phyloP scores from a whole-genome alignment of 2,329 filamentous ascomycete species.

The Diaporthe velutina region DNA sequence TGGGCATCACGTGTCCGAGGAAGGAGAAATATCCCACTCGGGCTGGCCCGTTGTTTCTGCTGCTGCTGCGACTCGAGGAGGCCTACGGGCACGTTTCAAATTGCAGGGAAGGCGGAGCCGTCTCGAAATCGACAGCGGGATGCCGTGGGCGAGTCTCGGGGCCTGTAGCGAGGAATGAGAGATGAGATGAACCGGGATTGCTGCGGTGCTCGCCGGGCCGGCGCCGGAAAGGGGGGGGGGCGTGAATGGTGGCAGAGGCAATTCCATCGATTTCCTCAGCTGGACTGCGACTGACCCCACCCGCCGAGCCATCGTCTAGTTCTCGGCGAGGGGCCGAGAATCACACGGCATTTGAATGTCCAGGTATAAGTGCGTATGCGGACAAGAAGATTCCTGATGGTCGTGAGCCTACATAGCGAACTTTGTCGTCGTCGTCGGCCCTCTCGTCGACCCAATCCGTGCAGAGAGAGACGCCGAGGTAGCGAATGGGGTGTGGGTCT shows the following conservation, averaged over 20 bases:
- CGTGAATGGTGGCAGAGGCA: not conserved
- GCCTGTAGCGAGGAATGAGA: conserved; percentile 13
- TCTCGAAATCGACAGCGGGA: conserved; percentile 27
- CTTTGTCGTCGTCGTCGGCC: not conserved
- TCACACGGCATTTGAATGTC: not conserved
- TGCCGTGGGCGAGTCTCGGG: conserved; percentile 19
- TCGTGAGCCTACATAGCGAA: not conserved
- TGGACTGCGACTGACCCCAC: not conserved
- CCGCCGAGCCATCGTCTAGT: not conserved
- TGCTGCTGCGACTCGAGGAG: not conserved
- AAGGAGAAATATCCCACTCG: not conserved
- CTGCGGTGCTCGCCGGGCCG: not conserved
- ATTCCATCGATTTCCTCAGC: not conserved
- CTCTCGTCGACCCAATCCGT: not conserved
- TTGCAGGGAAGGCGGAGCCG: conserved; percentile 21
- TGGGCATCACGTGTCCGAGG: not conserved
- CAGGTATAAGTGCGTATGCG: not conserved
- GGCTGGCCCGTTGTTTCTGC: conserved; percentile 6
- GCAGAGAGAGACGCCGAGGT: not conserved
- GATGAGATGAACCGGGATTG: conserved; percentile 20
- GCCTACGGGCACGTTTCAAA: conserved; percentile 29
- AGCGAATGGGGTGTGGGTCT: conserved; percentile 1
- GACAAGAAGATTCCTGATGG: not conserved
- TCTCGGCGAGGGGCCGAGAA: not conserved
- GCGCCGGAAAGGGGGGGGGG: too few species aligned